Percentiles rank a stretch among this genome's conserved stretches.
Conservation (phyloP, 495 filamentous ascomycete species). For the Aspergillus homomorphus region DNA sequence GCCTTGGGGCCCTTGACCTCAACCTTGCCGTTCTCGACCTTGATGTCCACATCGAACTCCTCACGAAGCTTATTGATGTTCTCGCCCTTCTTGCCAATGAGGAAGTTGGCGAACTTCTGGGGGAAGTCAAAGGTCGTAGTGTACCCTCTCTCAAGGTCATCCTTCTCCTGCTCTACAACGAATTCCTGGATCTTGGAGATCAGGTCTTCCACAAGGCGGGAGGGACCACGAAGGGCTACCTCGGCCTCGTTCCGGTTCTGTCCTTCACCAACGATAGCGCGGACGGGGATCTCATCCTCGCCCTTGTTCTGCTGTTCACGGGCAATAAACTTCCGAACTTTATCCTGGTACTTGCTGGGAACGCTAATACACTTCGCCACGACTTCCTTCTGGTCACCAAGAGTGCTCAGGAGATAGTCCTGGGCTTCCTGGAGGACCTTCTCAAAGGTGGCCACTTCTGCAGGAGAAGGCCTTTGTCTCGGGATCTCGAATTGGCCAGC, state of each 20-base stretch:
- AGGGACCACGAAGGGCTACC: constrained; percentile 74
- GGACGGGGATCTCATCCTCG: constrained; percentile 66
- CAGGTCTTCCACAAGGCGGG: constrained; percentile 65
- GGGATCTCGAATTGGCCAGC: constrained; percentile 66
- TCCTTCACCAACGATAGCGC: constrained; percentile 54
- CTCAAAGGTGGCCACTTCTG: constrained; percentile 64
- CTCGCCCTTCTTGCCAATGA: constrained; percentile 89
- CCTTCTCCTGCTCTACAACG: constrained; percentile 76
- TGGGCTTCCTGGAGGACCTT: constrained; percentile 68
- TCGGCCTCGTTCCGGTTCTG: constrained; percentile 43
- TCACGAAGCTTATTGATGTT: constrained; percentile 95
- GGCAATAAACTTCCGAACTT: constrained; percentile 71
- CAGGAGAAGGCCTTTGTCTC: constrained; percentile 53
- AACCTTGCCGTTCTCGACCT: constrained; percentile 70
- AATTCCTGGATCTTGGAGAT: constrained; percentile 68
- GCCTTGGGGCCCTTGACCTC: constrained; percentile 69
- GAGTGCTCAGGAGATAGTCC: constrained; percentile 63
- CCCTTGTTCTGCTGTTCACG: constrained; percentile 68
- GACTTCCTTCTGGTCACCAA: constrained; percentile 70
- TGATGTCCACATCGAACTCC: constrained; percentile 95
- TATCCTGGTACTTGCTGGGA: constrained; percentile 76
- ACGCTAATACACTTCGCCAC: constrained; percentile 62
- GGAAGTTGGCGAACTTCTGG: constrained; percentile 85
- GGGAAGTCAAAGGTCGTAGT: constrained; percentile 86
- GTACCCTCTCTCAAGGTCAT: constrained; percentile 85